A percentile compares a stretch with the other conserved stretches of the same genome.
Evolutionary conservation across 2,329 filamentous ascomycete species (phyloP).

Genomic region (Trichophyton rubrum): DNA sequence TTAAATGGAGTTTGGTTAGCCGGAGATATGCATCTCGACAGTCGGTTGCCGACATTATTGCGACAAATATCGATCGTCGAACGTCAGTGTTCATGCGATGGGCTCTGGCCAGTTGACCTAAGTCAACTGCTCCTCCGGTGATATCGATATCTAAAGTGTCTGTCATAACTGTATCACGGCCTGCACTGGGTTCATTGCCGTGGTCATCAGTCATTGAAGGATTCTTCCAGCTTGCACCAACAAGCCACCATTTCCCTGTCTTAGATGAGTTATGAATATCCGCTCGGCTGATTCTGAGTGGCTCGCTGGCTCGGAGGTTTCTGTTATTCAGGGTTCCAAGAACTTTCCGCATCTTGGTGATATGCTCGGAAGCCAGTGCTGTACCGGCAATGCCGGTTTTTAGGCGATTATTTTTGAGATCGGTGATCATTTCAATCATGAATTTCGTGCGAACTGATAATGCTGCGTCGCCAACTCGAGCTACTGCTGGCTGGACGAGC

Average conservation of each 20-base stretch:
- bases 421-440: constrained; percentile 93
- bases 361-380: constrained; percentile 64
- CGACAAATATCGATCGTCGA: constrained; percentile 81
- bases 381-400: constrained; percentile 63
- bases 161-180: constrained; percentile 9
- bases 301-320: constrained; percentile 59
- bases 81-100: constrained; percentile 81
- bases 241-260: constrained; percentile 95
- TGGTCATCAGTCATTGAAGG: background rate
- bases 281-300: constrained; percentile 64
- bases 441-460: constrained; percentile 84
- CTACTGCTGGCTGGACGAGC: constrained; percentile 60
- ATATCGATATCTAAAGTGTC: constrained; percentile 29
- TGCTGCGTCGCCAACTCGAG: constrained; percentile 53
- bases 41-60: constrained; percentile 74
- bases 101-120: constrained; percentile 59
- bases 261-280: constrained; percentile 77
- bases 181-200: constrained; percentile 19
- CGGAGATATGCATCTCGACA: constrained; percentile 72
- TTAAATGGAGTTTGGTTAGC: constrained; percentile 69
- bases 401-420: constrained; percentile 85
- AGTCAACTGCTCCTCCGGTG: constrained; percentile 44
- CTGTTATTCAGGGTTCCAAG: constrained; percentile 60
- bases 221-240: constrained; percentile 76
- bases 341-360: constrained; percentile 76